Conservation (phyloP, 768 basidiomycete species). For the Fomitopsis serialis region DNA sequence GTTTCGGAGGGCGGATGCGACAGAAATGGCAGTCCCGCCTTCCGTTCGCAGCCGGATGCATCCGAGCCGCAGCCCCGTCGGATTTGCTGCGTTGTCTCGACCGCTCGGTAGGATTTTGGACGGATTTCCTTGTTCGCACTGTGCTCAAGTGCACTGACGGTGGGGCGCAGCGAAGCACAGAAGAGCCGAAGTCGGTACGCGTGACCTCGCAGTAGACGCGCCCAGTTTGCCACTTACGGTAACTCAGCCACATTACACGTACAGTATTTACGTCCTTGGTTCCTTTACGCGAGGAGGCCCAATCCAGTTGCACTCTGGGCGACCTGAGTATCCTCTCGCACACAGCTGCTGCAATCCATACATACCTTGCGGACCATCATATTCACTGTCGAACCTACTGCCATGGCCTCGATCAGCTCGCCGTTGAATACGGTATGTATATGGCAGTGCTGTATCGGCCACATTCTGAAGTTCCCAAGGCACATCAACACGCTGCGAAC, state of each 20-base stretch:
- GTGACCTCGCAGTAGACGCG: neutral
- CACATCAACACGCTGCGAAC: slow-evolving; percentile 77
- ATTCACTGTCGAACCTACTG: slow-evolving; percentile 3
- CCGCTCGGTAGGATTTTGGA: neutral
- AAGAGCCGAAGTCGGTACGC: neutral
- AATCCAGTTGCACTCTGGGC: no score
- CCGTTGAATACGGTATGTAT: slow-evolving; percentile 14
- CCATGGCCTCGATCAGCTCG: slow-evolving; percentile 13
- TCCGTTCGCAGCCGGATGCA: neutral
- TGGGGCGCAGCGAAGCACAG: neutral
- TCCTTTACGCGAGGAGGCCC: neutral
- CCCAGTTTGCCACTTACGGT: neutral
- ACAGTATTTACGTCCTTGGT: neutral
- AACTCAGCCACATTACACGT: neutral
- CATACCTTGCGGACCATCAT: no score
- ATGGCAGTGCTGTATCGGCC: neutral
- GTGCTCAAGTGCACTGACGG: neutral
- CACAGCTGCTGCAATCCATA: neutral
- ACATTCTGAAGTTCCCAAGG: slow-evolving; percentile 35
- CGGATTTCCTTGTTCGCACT: no score
- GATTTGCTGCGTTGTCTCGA: neutral
- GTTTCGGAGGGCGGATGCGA: neutral
- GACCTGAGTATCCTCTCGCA: neutral
- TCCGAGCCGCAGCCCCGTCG: neutral
- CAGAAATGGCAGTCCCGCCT: neutral